Evolutionary conservation across 2,329 filamentous ascomycete species (phyloP).

Genomic region (Penicillium sp.): DNA sequence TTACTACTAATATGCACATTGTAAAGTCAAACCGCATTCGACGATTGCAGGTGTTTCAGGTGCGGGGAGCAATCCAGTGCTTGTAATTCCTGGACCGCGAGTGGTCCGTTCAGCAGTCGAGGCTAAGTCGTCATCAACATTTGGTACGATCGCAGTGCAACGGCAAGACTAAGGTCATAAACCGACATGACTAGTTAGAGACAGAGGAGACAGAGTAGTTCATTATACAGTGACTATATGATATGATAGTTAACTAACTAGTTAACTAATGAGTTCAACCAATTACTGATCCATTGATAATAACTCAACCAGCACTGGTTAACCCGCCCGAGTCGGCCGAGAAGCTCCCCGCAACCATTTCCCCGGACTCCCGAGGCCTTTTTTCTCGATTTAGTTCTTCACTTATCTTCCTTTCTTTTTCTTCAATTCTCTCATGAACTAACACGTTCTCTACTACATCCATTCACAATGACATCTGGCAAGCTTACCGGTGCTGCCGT

Average conservation of each 20-base stretch:
- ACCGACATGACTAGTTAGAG: no score
- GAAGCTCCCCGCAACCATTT: conserved; percentile 22
- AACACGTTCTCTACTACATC: not conserved
- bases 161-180: no score
- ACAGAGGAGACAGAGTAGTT: not conserved
- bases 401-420: conserved; percentile 1
- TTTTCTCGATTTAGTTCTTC: conserved; percentile 3
- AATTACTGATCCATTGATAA: no score
- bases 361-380: conserved; percentile 26
- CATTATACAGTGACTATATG: not conserved
- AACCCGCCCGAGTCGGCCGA: conserved; percentile 20
- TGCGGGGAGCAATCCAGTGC: not conserved
- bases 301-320: not conserved
- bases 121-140: not conserved
- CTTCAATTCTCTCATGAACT: conserved; percentile 3
- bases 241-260: no score
- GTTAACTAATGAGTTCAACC: no score
- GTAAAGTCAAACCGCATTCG: not conserved
- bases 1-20: not conserved
- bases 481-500: conserved; percentile 54
- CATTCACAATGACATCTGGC: conserved; percentile 21
- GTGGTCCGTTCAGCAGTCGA: not conserved
- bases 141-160: no score
- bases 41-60: no score
- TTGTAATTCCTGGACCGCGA: not conserved